Base-by-base conservation (phyloP, 2,329 filamentous ascomycete species). In the Apiospora sp. region DNA sequence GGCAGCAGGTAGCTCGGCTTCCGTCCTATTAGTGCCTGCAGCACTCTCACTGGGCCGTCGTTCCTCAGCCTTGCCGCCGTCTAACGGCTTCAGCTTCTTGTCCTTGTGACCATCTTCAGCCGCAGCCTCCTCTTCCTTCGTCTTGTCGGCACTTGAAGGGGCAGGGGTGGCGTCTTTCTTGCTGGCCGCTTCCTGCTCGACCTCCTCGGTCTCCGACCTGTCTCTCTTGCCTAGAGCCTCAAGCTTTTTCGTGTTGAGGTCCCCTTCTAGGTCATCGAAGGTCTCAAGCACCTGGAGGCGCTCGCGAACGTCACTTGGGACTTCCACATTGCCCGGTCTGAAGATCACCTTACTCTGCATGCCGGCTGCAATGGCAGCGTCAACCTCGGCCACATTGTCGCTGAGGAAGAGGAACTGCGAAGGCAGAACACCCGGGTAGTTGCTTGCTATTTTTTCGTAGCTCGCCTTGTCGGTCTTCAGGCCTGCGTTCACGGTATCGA, bases 401-500 rank as follows among this genome's bases (percentile, higher is more conserved):
- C 93, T 96, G 74, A 96, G 84, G 81, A 96, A 96, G n/a, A 94
- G 85, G 85, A 93, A 93, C 72, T 88, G 85, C 14, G 81, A 81
- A 24, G 86, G 81, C 69, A 84, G 77, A 72, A 86, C 83, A 46
- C 86, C 83, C 22, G 89, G 80, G 64, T 85, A 79, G 71, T 85
- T 83, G 67, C 81, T 81, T 68, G 88, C 85, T 76, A 95, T 95
- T 77, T 85, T 89, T 76, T 83, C 81, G 82, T 96, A 96, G 80
- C 93, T 95, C 30, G 80, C 81, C 51, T 83, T 80, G 77, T 94
- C 89, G 67, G 87, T 89, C 85, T 96, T 96, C 72, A 89, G 87
- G 1, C 94, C 94, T 44, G 94, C 93, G 80, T 94, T 96, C 73
- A 93, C 89, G 4, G 93, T 96, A 81, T 96, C 94, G 79, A 94